Base-by-base conservation (phyloP, 192 early-diverging fungal genomes). In the Radiomyces spectabilis region DNA sequence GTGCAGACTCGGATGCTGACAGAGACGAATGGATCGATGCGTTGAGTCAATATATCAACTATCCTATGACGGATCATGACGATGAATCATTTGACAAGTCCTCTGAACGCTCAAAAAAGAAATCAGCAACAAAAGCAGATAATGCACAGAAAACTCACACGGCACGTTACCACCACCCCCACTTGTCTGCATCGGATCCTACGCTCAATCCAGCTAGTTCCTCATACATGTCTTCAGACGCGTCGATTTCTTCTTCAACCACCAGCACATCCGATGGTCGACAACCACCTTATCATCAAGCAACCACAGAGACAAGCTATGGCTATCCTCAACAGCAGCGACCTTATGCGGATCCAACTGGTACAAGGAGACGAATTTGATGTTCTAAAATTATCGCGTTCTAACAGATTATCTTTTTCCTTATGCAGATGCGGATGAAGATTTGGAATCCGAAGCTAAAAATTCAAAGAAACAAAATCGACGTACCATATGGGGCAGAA, bases 11-110 rank as follows among this genome's bases (percentile, higher is more conserved):
- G 18, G 93, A 94, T 53, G 61, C 75, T 35, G 95, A 98, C 53
- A 76, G 94, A 30, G 93, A 95, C 67, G 85, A 88, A 33, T 98
- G 95, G 95, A 85, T 98, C 2, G 77, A 81, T 44, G 81, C 84
- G 1, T 53, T 95, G 42, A 31, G 71, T 35, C 53, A 72, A 24
- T 68, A 76, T 45, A 63, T 80, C 47, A 12, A 27, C 24, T 21
- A 48, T 31, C n/a, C n/a, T n/a, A n/a, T n/a, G n/a, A n/a, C n/a
- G n/a, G n/a, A n/a, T n/a, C n/a, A n/a, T n/a, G n/a, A n/a, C n/a
- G n/a, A n/a, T n/a, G n/a, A n/a, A n/a, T n/a, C n/a, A n/a, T n/a
- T n/a, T n/a, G n/a, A 27, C 46, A 48, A 9, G 46, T n/a, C 13
- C 29, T 48, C 26, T 27, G 7, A 9, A 21, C 46, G 9, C 7